Conservation (phyloP, 2,329 filamentous ascomycete genomes). For the Fusarium proliferatum region DNA sequence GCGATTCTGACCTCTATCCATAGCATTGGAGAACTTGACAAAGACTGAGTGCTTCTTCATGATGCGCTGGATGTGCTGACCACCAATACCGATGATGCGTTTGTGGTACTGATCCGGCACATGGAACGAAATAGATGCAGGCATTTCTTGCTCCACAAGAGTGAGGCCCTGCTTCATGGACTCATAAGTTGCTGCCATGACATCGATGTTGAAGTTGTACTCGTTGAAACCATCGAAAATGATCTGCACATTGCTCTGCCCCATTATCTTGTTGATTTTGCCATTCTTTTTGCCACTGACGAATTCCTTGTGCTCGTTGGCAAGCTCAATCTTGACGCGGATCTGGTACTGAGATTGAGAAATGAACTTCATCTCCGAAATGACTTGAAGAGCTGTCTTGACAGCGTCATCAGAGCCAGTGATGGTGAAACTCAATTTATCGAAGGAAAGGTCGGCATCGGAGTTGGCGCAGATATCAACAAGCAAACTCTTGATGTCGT, state of each 20-base stretch:
- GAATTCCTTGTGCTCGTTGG: conserved; percentile 99
- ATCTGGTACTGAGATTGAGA: conserved; percentile 91
- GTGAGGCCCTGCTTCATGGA: conserved; percentile 92
- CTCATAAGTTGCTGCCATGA: conserved; percentile 91
- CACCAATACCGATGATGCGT: conserved; percentile 97
- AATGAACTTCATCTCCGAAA: conserved; percentile 91
- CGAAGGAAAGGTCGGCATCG: conserved; percentile 92
- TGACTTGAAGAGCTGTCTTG: conserved; percentile 93
- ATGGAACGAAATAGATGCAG: conserved; percentile 98
- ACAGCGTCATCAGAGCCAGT: conserved; percentile 97
- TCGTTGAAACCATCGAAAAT: conserved; percentile 99
- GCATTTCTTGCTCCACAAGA: conserved; percentile 98
- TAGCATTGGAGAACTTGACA: conserved; percentile 98
- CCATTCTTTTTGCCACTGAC: conserved; percentile 99
- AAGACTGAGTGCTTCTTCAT: conserved; percentile 99
- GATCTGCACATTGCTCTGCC: conserved; percentile 98
- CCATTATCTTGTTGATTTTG: conserved; percentile 99
- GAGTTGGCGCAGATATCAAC: conserved; percentile 97
- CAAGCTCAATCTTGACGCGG: conserved; percentile 96
- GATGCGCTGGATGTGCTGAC: conserved; percentile 98
- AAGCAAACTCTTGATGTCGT: conserved; percentile 90
- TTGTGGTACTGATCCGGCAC: conserved; percentile 99
- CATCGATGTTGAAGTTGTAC: conserved; percentile 99
- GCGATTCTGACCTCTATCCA: conserved; percentile 79
- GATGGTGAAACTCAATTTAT: conserved; percentile 92